Conservation (phyloP, 257 asterid genomes). For the Solanum chilense region DNA sequence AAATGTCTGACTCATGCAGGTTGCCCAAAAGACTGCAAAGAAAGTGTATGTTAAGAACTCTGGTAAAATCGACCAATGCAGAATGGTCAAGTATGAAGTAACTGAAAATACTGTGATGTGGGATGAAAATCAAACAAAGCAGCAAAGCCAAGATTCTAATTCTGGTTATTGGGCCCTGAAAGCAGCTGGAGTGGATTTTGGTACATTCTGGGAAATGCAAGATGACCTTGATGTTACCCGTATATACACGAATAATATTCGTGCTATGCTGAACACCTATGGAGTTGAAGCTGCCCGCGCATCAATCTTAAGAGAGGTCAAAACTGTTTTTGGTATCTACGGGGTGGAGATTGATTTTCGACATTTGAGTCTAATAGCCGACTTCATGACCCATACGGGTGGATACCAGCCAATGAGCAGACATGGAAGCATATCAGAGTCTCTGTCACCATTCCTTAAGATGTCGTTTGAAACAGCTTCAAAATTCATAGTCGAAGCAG, state of each 20-base stretch:
- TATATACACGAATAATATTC: conserved; percentile 61
- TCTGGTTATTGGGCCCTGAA: conserved; percentile 67
- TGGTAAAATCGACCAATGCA: conserved; percentile 65
- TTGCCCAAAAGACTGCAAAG: conserved; percentile 77
- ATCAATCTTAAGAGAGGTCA: conserved; percentile 66
- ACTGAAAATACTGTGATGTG: conserved; percentile 77
- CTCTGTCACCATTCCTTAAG: conserved; percentile 64
- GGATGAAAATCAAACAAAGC: conserved; percentile 41
- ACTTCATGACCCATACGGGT: conserved; percentile 84
- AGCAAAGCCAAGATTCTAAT: conserved; percentile 1
- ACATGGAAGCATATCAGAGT: conserved; percentile 69
- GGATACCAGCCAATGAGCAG: conserved; percentile 87
- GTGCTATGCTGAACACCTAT: conserved; percentile 53
- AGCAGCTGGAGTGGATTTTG: conserved; percentile 73
- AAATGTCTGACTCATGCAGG: conserved; percentile 24
- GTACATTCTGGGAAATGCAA: conserved; percentile 65
- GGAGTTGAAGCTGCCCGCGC: conserved; percentile 97
- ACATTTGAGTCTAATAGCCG: conserved; percentile 77
- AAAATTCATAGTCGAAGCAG: conserved; percentile 83
- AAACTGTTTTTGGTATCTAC: conserved; percentile 72
- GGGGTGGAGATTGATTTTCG: conserved; percentile 86
- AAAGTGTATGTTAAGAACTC: conserved; percentile 55
- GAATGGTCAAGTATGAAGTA: conserved; percentile 56
- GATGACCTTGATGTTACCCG: conserved; percentile 61
- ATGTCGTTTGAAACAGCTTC: conserved; percentile 93